phyloP scores from a whole-genome alignment of 106 monocot genomes.

The Dendrobium nobile region DNA sequence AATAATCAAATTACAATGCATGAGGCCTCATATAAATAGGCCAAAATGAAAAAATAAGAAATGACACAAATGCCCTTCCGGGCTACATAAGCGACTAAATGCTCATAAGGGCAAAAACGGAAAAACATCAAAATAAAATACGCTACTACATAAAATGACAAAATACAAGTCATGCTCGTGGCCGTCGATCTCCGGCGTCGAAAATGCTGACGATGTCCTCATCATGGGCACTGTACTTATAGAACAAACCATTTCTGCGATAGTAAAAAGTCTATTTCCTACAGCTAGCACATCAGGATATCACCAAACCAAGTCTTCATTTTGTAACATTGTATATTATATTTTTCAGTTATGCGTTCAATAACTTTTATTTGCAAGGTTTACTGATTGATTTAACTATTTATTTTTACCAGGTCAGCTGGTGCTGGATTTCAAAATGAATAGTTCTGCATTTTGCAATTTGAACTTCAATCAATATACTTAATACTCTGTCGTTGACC shows the following conservation, averaged over 20 bases:
- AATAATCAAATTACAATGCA: too few species aligned
- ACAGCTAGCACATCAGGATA: not conserved
- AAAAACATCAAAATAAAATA: too few species aligned
- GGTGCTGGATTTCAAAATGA: not conserved
- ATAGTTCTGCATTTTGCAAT: constrained; percentile 2
- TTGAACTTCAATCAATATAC: not conserved
- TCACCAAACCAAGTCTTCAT: not conserved
- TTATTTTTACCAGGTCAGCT: constrained; percentile 5
- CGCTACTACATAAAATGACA: too few species aligned
- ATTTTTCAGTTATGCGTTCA: not conserved
- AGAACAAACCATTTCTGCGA: not conserved
- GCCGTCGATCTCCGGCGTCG: too few species aligned
- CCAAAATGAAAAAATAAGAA: too few species aligned
- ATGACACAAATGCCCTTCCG: too few species aligned
- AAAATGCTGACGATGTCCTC: too few species aligned
- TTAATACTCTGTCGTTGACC: constrained; percentile 21
- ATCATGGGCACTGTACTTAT: not conserved
- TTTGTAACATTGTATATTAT: not conserved
- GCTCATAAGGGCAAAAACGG: too few species aligned
- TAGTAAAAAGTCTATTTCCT: not conserved
- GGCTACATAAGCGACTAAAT: too few species aligned
- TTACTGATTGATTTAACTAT: not conserved
- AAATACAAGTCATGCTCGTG: too few species aligned
- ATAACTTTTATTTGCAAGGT: not conserved
- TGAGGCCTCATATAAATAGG: too few species aligned